Conservation (phyloP, 805 yeast species). For the Candida rishiriensis region DNA sequence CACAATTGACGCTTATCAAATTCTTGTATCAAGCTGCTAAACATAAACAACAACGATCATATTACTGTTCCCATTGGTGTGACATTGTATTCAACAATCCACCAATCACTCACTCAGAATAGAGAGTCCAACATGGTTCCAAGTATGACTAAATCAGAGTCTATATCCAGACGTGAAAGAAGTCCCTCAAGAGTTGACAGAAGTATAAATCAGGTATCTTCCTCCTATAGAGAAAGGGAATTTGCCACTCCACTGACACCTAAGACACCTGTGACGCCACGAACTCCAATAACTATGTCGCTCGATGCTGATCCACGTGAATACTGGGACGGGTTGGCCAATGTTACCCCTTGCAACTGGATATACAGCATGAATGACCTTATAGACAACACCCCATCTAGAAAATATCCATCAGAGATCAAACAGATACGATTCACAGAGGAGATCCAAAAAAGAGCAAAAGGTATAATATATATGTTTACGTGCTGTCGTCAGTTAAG, state of each 20-base stretch:
- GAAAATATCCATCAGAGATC: conserved; percentile 20
- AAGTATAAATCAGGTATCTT: background rate
- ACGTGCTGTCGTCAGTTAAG: conserved; percentile 39
- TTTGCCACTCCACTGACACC: conserved; percentile 8
- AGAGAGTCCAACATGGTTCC: too few species aligned
- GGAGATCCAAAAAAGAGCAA: conserved; percentile 40
- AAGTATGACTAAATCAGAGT: background rate
- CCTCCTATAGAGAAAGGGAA: conserved; percentile 10
- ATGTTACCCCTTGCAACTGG: conserved; percentile 25
- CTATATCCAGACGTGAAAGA: conserved; percentile 4
- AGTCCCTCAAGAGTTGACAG: conserved; percentile 8
- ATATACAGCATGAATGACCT: conserved; percentile 22
- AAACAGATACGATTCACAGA: conserved; percentile 30
- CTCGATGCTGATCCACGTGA: conserved; percentile 11
- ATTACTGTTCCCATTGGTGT: too few species aligned
- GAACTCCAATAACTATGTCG: too few species aligned
- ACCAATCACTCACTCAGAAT: too few species aligned
- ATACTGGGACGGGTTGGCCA: conserved; percentile 28
- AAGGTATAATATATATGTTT: conserved; percentile 44
- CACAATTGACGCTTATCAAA: too few species aligned
- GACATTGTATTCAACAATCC: too few species aligned
- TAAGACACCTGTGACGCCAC: conserved; percentile 4
- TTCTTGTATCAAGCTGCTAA: too few species aligned
- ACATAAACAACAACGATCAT: too few species aligned
- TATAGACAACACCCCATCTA: conserved; percentile 30